Conservation (phyloP, 192 early-diverging fungal species). For the Phlyctochytrium arcticum region DNA sequence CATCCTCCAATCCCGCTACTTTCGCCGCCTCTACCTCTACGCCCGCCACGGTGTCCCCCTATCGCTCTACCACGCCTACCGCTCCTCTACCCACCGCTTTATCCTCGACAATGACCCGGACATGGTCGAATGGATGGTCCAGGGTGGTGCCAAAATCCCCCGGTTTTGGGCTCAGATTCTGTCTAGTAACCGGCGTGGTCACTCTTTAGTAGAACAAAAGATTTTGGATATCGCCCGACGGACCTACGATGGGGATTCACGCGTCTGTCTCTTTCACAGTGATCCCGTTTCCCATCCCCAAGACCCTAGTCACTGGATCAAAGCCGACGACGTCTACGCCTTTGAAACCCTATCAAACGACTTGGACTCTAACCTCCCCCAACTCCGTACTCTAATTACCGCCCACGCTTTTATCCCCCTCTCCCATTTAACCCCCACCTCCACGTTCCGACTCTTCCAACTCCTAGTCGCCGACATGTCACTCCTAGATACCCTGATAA, state of each 20-base stretch:
- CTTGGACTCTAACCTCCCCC: not conserved
- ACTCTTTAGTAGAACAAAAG: not conserved
- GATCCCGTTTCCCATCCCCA: slow-evolving; percentile 6
- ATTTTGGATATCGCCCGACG: not conserved
- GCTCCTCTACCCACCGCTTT: slow-evolving; percentile 7
- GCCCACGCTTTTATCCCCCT: slow-evolving; percentile 19
- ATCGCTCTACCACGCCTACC: slow-evolving; percentile 14
- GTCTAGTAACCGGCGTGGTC: not conserved
- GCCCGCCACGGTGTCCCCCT: slow-evolving; percentile 11
- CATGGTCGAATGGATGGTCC: slow-evolving; percentile 9
- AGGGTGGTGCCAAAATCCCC: slow-evolving; percentile 7
- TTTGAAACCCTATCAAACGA: slow-evolving; percentile 14
- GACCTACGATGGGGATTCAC: not conserved
- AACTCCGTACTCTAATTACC: slow-evolving; percentile 13
- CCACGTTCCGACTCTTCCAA: slow-evolving; percentile 21
- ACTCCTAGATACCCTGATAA: slow-evolving; percentile 10
- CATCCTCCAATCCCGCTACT: slow-evolving; percentile 1
- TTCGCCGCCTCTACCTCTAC: slow-evolving; percentile 4
- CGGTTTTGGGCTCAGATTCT: slow-evolving; percentile 9
- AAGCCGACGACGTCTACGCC: slow-evolving; percentile 1
- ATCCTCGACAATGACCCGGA: slow-evolving; percentile 1
- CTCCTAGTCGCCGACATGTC: slow-evolving; percentile 11
- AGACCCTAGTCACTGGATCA: not conserved
- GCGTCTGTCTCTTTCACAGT: not conserved
- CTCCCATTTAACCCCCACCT: not conserved